phyloP scores from a whole-genome alignment of 2,329 filamentous ascomycete genomes.

The Penicillium sp. region DNA sequence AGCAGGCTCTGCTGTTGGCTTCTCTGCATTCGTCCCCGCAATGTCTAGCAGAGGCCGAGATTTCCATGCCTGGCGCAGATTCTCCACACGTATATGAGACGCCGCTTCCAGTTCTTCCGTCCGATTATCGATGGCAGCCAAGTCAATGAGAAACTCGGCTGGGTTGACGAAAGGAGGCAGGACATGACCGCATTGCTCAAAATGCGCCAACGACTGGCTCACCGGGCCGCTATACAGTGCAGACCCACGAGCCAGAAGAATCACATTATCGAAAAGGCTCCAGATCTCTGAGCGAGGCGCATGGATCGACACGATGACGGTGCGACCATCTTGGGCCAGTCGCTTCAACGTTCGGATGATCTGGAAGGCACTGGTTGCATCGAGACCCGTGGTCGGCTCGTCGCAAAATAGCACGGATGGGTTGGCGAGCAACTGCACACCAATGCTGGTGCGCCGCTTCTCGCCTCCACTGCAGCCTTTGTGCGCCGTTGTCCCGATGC shows the following conservation, averaged over 20 bases:
- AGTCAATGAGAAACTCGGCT: conserved; percentile 73
- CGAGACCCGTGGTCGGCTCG: conserved; percentile 72
- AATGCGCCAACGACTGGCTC: conserved; percentile 63
- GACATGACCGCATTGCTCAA: conserved; percentile 60
- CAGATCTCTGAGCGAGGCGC: conserved; percentile 79
- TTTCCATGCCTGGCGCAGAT: conserved; percentile 63
- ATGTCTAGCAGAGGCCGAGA: background rate
- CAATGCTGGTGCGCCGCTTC: conserved; percentile 74
- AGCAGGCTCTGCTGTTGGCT: background rate
- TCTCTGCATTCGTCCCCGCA: conserved; percentile 4
- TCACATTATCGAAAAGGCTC: conserved; percentile 71
- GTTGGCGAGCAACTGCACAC: conserved; percentile 76
- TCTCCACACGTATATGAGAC: conserved; percentile 61
- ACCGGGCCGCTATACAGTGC: conserved; percentile 68
- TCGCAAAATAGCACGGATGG: conserved; percentile 77
- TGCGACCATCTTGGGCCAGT: conserved; percentile 68
- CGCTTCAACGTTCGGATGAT: conserved; percentile 69
- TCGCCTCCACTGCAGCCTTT: conserved; percentile 79
- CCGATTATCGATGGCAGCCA: conserved; percentile 72
- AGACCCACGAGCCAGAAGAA: conserved; percentile 67
- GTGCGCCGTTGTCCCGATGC: conserved; percentile 70
- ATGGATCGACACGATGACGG: conserved; percentile 73
- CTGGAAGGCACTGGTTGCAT: conserved; percentile 75
- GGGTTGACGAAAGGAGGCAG: conserved; percentile 75
- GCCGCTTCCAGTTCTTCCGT: conserved; percentile 65